Percentiles rank a stretch among this genome's conserved stretches.
Conservation (phyloP, 495 filamentous ascomycete species). For the Poronia punctata region DNA sequence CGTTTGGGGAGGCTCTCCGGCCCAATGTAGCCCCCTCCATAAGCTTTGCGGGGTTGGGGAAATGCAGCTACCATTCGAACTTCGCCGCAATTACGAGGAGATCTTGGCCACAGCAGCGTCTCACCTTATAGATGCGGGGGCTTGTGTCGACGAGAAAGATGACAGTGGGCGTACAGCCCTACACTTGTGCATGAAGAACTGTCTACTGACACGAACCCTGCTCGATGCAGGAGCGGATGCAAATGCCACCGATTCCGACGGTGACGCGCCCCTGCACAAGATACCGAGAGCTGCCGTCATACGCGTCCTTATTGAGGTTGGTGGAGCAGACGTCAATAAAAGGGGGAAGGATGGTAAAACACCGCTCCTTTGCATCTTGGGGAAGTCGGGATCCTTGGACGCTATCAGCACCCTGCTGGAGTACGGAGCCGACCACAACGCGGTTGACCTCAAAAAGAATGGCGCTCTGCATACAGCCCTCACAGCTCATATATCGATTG, state of each 20-base stretch:
- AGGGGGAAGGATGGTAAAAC: constrained; percentile 11
- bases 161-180: constrained; percentile 9
- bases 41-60: not conserved
- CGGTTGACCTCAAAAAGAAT: too few species aligned
- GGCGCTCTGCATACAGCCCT: too few species aligned
- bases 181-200: constrained; percentile 7
- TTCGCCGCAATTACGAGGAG: not conserved
- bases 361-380: constrained; percentile 6
- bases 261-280: constrained; percentile 14
- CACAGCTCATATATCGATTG: too few species aligned
- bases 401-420: too few species aligned
- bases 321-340: constrained; percentile 15
- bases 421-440: too few species aligned
- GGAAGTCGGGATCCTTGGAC: too few species aligned
- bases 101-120: not conserved
- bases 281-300: constrained; percentile 3
- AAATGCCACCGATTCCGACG: constrained; percentile 11
- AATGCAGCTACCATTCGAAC: too few species aligned
- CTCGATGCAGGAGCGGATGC: constrained; percentile 20
- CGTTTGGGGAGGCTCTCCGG: too few species aligned
- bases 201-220: constrained; percentile 16
- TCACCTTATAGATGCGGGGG: constrained; percentile 16
- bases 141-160: constrained; percentile 17
- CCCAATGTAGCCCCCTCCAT: not conserved
- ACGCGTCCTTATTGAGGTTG: constrained; percentile 14